phyloP scores from a whole-genome alignment of 805 yeast genomes.

The Scheffersomyces ergatensis region DNA sequence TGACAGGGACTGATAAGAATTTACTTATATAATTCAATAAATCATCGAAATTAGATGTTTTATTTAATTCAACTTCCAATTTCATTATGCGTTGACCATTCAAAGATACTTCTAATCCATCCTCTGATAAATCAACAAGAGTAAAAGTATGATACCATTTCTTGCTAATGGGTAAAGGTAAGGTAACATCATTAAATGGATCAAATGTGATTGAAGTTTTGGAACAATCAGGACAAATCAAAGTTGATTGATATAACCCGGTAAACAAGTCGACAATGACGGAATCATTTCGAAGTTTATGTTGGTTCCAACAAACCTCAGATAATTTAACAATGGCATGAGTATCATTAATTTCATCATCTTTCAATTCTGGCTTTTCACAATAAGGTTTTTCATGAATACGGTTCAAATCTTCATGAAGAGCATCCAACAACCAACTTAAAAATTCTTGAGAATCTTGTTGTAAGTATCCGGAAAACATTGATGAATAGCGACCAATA shows the following conservation, averaged over 20 bases:
- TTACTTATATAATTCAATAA: conserved; percentile 59
- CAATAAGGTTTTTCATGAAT: conserved; percentile 79
- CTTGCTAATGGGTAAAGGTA: conserved; percentile 79
- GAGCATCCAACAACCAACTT: conserved; percentile 81
- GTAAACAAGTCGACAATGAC: conserved; percentile 82
- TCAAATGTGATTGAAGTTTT: conserved; percentile 87
- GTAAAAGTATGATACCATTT: conserved; percentile 68
- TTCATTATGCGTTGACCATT: conserved; percentile 18
- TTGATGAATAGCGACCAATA: conserved; percentile 73
- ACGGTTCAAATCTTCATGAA: conserved; percentile 90
- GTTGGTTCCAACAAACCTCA: conserved; percentile 73
- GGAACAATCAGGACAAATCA: conserved; percentile 81
- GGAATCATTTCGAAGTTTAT: conserved; percentile 79
- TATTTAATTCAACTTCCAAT: conserved; percentile 71
- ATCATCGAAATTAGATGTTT: conserved; percentile 61
- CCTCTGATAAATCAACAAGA: conserved; percentile 50
- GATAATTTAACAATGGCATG: conserved; percentile 64
- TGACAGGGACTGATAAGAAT: conserved; percentile 31
- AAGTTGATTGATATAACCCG: conserved; percentile 86
- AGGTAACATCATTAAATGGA: conserved; percentile 85
- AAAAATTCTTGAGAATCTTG: conserved; percentile 94
- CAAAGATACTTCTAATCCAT: not conserved
- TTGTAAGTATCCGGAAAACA: conserved; percentile 80
- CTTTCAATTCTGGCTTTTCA: conserved; percentile 80
- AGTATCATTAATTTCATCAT: conserved; percentile 54